Percentiles rank a stretch among this genome's conserved stretches.
Evolutionary conservation across 768 basidiomycete species (phyloP).

Genomic region (Asterophora lycoperdoides): DNA sequence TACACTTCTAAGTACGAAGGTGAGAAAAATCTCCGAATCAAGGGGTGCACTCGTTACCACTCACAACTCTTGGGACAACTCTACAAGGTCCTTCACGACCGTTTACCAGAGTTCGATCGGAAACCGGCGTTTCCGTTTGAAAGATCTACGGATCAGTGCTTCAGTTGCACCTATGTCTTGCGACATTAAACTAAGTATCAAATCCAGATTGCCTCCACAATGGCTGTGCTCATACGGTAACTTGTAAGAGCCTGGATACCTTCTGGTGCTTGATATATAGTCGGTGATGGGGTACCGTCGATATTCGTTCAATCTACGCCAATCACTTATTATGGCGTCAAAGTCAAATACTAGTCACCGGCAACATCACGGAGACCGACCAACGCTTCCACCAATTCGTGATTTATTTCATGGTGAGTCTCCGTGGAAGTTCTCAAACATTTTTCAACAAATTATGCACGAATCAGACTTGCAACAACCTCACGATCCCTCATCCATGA

Average conservation of each 20-base stretch:
- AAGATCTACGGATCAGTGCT: constrained; percentile 15
- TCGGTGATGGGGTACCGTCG: not conserved
- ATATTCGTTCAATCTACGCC: constrained; percentile 3
- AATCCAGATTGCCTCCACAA: constrained; percentile 3
- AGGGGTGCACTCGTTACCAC: constrained; percentile 5
- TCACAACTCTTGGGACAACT: not conserved
- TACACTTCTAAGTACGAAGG: not conserved
- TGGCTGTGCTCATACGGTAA: constrained; percentile 17
- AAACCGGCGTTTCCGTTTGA: constrained; percentile 8
- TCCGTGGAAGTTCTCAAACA: not conserved
- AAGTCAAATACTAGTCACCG: constrained; percentile 27
- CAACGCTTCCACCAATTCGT: constrained; percentile 68
- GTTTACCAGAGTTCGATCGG: constrained; percentile 1
- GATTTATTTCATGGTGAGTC: constrained; percentile 59
- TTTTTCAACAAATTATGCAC: not conserved
- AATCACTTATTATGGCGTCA: constrained; percentile 21
- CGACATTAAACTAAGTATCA: constrained; percentile 9
- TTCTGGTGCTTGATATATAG: constrained; percentile 12
- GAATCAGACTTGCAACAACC: constrained; percentile 11
- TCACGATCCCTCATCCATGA: constrained; percentile 33
- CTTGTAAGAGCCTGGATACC: constrained; percentile 6
- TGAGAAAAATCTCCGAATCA: constrained; percentile 1
- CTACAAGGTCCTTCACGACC: constrained; percentile 9
- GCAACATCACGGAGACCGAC: constrained; percentile 34
- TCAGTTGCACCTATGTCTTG: constrained; percentile 5